Percentiles rank a stretch among this genome's conserved stretches.
Evolutionary conservation across 2,329 filamentous ascomycete genomes (phyloP).

Genomic region (Hypocreales sp.): DNA sequence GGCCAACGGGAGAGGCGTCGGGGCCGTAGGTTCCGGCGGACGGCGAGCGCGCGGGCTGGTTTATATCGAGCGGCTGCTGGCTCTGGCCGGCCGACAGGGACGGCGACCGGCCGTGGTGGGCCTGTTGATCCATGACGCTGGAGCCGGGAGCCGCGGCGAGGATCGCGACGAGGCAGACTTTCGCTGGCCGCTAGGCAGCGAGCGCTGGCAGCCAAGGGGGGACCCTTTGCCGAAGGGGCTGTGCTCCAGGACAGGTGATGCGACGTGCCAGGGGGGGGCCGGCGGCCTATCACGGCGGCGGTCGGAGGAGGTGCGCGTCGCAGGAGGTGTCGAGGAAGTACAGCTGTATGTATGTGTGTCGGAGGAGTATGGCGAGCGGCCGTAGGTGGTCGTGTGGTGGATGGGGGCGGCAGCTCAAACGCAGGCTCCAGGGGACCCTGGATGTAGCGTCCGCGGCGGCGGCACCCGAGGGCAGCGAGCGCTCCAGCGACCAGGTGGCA

Average conservation of each 20-base stretch:
- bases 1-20: constrained; percentile 31
- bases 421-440: too few species aligned
- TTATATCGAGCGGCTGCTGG: constrained; percentile 47
- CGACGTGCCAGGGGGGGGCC: constrained; percentile 5
- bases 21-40: constrained; percentile 39
- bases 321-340: too few species aligned
- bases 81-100: constrained; percentile 27
- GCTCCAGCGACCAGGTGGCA: too few species aligned
- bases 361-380: too few species aligned
- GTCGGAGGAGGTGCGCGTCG: too few species aligned
- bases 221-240: constrained; percentile 6
- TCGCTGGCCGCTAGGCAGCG: constrained; percentile 21
- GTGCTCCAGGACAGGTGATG: constrained; percentile 9
- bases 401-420: too few species aligned
- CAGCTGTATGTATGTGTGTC: too few species aligned
- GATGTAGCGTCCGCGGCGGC: too few species aligned
- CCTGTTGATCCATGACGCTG: constrained; percentile 25
- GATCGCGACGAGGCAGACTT: constrained; percentile 25
- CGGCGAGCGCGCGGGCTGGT: constrained; percentile 44
- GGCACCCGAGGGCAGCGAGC: too few species aligned
- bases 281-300: constrained; percentile 4
- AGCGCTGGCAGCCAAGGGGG: constrained; percentile 23
- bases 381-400: too few species aligned
- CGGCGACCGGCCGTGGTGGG: constrained; percentile 36
- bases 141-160: constrained; percentile 2